Base-by-base conservation (phyloP, 2,329 filamentous ascomycete genomes). In the Knoxdaviesia proteae region DNA sequence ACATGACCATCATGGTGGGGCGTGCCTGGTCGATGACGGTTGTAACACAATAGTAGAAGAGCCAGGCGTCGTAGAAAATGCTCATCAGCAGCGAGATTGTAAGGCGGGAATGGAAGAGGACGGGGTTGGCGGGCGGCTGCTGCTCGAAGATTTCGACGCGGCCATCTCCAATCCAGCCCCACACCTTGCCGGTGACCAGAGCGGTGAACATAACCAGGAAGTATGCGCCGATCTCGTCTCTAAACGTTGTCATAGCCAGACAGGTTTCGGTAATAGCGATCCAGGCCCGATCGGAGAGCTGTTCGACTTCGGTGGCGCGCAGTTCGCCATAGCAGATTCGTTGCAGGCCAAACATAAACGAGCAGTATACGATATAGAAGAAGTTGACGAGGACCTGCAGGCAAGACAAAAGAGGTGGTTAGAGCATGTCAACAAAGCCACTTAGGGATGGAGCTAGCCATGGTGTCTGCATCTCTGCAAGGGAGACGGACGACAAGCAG, bases 1-100 rank as follows among this genome's bases (percentile, higher is more conserved):
- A 98, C 86, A 98, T 96, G 48, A 98, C 86, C 86, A 96, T 98
- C 82, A 98, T 96, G 46, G 92, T 90, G 0, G 88, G 86, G n/a
- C 81, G 71, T 2, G 88, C 84, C 55, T 92, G 78, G 45, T 82
- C 77, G 41, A 94, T 76, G 33, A 96, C 87, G 0, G 80, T 84
- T 32, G 77, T 73, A 47, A 93, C 68, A 45, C 81, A 79, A 57
- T 94, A 94, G 40, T 69, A 70, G 49, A 94, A 74, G 61, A 98
- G 76, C 56, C 71, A 79, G 30, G 77, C 57, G 54, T 94, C 81
- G 61, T 93, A 94, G 10, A 75, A 50, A 45, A 93, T 69, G 48
- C 87, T 88, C 42, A 94, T 59, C 2, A 80, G 54, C 39, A 98
- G 67, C 38, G 87, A 94, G 41, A 80, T 62, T 48, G 78, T 78